These are phyloP conservation scores for Talaromyces trachyspermus DNA, from an alignment of 495 filamentous ascomycete genomes.

Conservation along the genomic window DNA sequence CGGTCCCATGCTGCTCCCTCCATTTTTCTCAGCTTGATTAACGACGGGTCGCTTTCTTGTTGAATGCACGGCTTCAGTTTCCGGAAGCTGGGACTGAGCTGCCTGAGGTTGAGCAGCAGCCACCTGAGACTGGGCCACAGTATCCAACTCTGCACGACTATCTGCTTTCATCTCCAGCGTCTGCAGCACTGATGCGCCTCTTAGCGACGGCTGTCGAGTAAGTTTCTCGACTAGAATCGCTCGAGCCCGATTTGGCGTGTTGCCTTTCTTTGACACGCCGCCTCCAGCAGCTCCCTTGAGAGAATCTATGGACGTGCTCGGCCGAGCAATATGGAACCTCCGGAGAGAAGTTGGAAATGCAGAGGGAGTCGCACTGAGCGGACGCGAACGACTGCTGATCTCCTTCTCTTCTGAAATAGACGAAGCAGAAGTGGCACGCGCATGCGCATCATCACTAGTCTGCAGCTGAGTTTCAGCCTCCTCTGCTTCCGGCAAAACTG, in stretches of 20 bases:
- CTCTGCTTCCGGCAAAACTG: background rate
- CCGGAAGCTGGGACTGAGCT: background rate
- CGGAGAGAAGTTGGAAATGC: slow-evolving; percentile 20
- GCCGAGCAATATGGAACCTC: slow-evolving; percentile 37
- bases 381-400: background rate
- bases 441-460: no score
- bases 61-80: slow-evolving; percentile 9
- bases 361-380: slow-evolving; percentile 1
- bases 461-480: background rate
- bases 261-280: slow-evolving; percentile 35
- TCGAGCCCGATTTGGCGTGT: slow-evolving; percentile 22
- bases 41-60: slow-evolving; percentile 37
- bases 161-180: slow-evolving; percentile 10
- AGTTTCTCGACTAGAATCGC: slow-evolving; percentile 39
- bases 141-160: background rate
- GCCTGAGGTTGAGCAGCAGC: no score
- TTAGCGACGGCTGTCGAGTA: slow-evolving; percentile 29
- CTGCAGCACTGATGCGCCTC: slow-evolving; percentile 33
- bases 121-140: background rate
- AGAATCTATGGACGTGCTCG: slow-evolving; percentile 20
- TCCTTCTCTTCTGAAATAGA: background rate
- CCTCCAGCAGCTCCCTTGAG: slow-evolving; percentile 17
- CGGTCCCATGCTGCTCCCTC: slow-evolving; percentile 30
- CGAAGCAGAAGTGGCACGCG: slow-evolving; percentile 21
- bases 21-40: slow-evolving; percentile 38